Percentiles rank a stretch among this genome's conserved stretches.
Conservation (phyloP, 495 filamentous ascomycete species). For the Penicillium argentinense region DNA sequence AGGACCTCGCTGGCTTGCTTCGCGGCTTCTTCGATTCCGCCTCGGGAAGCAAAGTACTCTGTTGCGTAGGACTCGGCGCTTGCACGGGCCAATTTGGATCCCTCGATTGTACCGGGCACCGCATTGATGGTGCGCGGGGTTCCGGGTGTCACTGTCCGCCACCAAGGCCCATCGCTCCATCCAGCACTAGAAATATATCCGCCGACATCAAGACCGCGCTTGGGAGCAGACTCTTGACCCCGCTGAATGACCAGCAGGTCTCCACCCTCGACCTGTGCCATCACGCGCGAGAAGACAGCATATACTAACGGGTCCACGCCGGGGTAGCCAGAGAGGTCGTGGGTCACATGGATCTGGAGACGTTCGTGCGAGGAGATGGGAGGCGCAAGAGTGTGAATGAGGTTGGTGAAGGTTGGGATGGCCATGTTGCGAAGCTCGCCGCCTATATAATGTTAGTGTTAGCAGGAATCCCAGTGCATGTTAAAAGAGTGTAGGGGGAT, state of each 20-base stretch:
- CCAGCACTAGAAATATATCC: constrained; percentile 54
- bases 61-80: constrained; percentile 82
- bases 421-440: constrained; percentile 87
- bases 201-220: constrained; percentile 56
- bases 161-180: constrained; percentile 96
- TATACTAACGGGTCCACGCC: constrained; percentile 93
- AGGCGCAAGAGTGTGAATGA: constrained; percentile 91
- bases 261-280: constrained; percentile 97
- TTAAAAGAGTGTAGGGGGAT: not conserved
- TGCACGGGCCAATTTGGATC: constrained; percentile 82
- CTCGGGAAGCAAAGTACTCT: constrained; percentile 75
- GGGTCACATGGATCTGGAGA: constrained; percentile 95
- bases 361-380: constrained; percentile 98
- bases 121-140: constrained; percentile 73
- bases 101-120: constrained; percentile 78
- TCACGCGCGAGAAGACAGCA: constrained; percentile 89
- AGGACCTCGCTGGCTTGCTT: constrained; percentile 71
- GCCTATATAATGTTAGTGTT: constrained; percentile 52
- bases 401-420: constrained; percentile 89
- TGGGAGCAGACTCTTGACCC: constrained; percentile 78
- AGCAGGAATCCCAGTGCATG: constrained; percentile 1
- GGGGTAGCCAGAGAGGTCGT: constrained; percentile 91
- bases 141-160: constrained; percentile 65
- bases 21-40: constrained; percentile 78
- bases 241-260: constrained; percentile 96